Conservation (phyloP, 192 early-diverging fungal genomes). For the Linnemannia schmuckeri region DNA sequence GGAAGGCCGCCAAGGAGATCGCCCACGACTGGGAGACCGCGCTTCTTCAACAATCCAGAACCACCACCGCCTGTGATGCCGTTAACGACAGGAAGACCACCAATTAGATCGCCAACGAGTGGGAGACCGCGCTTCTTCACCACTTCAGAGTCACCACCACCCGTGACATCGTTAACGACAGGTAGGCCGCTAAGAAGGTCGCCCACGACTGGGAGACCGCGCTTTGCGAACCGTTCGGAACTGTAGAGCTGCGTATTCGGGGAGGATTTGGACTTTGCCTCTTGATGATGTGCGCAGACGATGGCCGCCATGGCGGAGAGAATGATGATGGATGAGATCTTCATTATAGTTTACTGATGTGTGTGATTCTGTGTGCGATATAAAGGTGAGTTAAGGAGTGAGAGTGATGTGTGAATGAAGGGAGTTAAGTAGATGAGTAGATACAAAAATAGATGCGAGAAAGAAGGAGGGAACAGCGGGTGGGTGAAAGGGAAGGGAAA, state of each 20-base stretch:
- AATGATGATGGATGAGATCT: slow-evolving; percentile 8
- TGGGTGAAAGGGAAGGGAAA: neutral
- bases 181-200: neutral
- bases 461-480: no score
- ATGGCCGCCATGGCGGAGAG: slow-evolving; percentile 3
- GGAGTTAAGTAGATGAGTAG: neutral
- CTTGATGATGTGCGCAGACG: neutral
- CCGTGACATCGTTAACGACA: neutral
- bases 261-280: neutral
- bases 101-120: neutral
- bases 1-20: neutral
- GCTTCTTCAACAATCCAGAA: neutral
- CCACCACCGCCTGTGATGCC: neutral
- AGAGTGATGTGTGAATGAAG: neutral
- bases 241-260: slow-evolving; percentile 6
- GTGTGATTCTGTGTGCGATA: no score
- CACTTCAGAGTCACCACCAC: neutral
- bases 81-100: neutral
- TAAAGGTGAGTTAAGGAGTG: neutral
- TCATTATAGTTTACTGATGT: neutral
- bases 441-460: neutral
- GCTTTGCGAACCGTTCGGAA: neutral
- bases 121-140: neutral
- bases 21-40: neutral
- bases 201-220: neutral